phyloP scores from a whole-genome alignment of 208 protist species.

The Willaertia magna region DNA sequence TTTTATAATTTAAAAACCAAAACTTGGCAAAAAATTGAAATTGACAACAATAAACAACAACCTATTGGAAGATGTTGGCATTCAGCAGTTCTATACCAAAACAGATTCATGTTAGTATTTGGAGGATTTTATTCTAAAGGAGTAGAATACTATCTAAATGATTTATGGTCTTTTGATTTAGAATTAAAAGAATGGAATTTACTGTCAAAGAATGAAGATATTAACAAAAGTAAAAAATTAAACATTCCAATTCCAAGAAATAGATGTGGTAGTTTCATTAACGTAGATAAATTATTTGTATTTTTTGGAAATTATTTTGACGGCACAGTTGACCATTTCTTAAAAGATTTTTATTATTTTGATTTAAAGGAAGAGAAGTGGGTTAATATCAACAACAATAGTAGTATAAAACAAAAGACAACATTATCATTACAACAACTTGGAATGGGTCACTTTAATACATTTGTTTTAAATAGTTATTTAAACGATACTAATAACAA shows the following conservation, averaged over 20 bases:
- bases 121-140: neutral
- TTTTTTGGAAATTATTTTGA: neutral
- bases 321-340: neutral
- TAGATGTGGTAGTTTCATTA: neutral
- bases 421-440: too few species aligned
- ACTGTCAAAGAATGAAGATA: neutral
- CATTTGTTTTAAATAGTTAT: too few species aligned
- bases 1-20: neutral
- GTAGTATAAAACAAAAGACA: too few species aligned
- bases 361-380: too few species aligned
- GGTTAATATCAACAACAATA: too few species aligned
- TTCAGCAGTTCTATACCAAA: neutral
- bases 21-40: neutral
- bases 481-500: too few species aligned
- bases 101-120: neutral
- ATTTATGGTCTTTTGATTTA: neutral
- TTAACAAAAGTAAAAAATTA: neutral
- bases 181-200: neutral
- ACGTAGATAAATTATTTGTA: neutral
- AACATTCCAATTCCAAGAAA: too few species aligned
- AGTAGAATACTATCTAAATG: neutral
- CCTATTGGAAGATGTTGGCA: neutral
- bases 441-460: too few species aligned
- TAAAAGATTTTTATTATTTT: neutral
- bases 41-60: neutral